phyloP scores from a whole-genome alignment of 2,329 filamentous ascomycete species.

The Epichloe scottii region DNA sequence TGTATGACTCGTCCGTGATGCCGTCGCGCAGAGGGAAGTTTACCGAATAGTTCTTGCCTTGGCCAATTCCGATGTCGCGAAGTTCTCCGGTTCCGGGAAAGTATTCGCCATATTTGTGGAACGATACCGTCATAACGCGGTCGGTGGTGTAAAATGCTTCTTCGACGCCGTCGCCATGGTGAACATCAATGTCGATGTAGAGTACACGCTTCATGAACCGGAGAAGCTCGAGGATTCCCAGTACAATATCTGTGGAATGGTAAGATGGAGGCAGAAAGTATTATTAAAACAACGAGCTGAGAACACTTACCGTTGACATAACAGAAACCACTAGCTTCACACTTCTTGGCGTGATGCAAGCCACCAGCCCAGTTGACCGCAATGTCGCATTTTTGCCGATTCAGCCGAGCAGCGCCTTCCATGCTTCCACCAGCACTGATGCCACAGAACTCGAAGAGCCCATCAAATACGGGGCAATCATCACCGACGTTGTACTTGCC shows the following conservation, averaged over 20 bases:
- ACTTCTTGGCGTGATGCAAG: conserved; percentile 94
- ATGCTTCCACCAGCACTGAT: conserved; percentile 90
- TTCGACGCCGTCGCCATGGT: conserved; percentile 87
- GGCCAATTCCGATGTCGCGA: conserved; percentile 73
- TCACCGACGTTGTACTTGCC: conserved; percentile 90
- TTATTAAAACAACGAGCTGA: not conserved
- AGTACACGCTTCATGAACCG: conserved; percentile 89
- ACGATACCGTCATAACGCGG: conserved; percentile 83
- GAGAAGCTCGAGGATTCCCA: conserved; percentile 85
- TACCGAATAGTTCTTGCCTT: conserved; percentile 78
- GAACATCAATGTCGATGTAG: conserved; percentile 93
- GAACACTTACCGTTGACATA: conserved; percentile 75
- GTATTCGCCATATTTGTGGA: conserved; percentile 95
- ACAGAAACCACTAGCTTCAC: conserved; percentile 92
- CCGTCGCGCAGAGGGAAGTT: conserved; percentile 89
- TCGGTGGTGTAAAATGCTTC: conserved; percentile 90
- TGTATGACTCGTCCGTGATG: conserved; percentile 81
- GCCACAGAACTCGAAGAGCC: conserved; percentile 92
- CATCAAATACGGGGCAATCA: conserved; percentile 95
- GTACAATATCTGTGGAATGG: conserved; percentile 66
- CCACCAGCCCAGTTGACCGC: conserved; percentile 98
- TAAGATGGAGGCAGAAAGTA: conserved; percentile 3
- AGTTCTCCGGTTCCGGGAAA: conserved; percentile 87
- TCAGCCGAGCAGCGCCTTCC: conserved; percentile 82
- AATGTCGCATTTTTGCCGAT: conserved; percentile 86